A percentile compares a stretch with the other conserved stretches of the same genome.
Evolutionary conservation across 768 basidiomycete species (phyloP).

Genomic region (Gymnopilus junonius): DNA sequence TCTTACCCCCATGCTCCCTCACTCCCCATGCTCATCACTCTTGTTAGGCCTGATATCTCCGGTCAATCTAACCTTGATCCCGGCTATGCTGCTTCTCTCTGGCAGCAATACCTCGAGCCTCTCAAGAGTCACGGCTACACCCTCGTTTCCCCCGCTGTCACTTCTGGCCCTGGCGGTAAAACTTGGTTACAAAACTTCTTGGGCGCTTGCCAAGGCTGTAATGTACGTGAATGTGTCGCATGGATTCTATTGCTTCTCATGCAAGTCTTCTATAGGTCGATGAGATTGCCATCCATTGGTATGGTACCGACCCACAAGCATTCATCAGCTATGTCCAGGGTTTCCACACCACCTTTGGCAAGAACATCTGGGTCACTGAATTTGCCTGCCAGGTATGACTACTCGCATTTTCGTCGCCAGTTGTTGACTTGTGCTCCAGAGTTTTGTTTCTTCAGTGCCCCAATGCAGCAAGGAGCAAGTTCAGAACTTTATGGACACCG

Average conservation of each 20-base stretch:
- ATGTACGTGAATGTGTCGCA: conserved; percentile 42
- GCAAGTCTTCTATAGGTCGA: conserved; percentile 47
- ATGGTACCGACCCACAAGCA: conserved; percentile 51
- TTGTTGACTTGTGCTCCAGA: conserved; percentile 34
- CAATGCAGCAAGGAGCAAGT: conserved; percentile 48
- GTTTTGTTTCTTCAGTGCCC: conserved; percentile 50
- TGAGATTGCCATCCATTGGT: conserved; percentile 68
- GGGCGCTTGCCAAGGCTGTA: conserved; percentile 52
- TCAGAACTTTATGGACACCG: conserved; percentile 49
- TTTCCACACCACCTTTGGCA: conserved; percentile 48
- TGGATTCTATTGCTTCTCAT: neutral
- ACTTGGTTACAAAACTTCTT: conserved; percentile 71
- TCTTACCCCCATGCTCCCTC: neutral
- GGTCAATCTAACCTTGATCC: conserved; percentile 68
- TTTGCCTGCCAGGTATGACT: conserved; percentile 63
- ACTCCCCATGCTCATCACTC: neutral
- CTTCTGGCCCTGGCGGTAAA: conserved; percentile 60
- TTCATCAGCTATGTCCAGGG: conserved; percentile 56
- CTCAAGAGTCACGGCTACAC: conserved; percentile 58
- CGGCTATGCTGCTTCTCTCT: conserved; percentile 52
- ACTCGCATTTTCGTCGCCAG: neutral
- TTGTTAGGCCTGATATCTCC: conserved; percentile 65
- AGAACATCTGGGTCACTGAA: conserved; percentile 67
- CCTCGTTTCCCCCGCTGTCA: conserved; percentile 69
- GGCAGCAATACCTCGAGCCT: conserved; percentile 65